A percentile compares a stretch with the other conserved stretches of the same genome.
Evolutionary conservation across 1,284 basidiomycete species (phyloP).

Genomic region (Ceratobasidium sp.): DNA sequence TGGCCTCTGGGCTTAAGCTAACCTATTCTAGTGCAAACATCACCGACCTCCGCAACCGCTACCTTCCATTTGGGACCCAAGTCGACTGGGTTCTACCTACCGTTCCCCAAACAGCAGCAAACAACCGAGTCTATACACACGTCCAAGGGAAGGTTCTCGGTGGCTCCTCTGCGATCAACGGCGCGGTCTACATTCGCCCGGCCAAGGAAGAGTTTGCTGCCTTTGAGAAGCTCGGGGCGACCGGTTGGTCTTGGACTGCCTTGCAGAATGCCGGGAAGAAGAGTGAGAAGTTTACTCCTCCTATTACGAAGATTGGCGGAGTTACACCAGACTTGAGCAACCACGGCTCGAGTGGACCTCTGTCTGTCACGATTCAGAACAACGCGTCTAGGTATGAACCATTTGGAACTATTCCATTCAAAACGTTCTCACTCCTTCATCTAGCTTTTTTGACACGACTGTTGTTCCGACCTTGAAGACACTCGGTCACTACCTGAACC

Average conservation of each 20-base stretch:
- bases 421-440: too few relatives aligned
- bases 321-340: neutral
- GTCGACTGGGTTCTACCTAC: conserved; percentile 53
- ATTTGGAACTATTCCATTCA: neutral
- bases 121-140: conserved; percentile 44
- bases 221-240: conserved; percentile 26
- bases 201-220: conserved; percentile 40
- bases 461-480: conserved; percentile 29
- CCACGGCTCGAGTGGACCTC: conserved; percentile 15
- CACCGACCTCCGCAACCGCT: conserved; percentile 33
- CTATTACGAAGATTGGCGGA: conserved; percentile 18
- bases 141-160: conserved; percentile 42
- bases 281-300: conserved; percentile 27
- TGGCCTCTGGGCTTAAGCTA: neutral
- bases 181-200: conserved; percentile 39
- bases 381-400: conserved; percentile 15
- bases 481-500: conserved; percentile 24
- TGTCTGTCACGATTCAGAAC: conserved; percentile 25
- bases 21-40: conserved; percentile 26
- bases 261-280: conserved; percentile 20
- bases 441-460: conserved; percentile 28
- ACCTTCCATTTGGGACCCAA: conserved; percentile 30
- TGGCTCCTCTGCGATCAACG: conserved; percentile 43
- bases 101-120: conserved; percentile 49
- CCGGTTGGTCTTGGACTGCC: conserved; percentile 17